These are phyloP conservation scores for Scheffersomyces quercinus DNA, from an alignment of 1,139 yeast genomes.

Conservation along the genomic window DNA sequence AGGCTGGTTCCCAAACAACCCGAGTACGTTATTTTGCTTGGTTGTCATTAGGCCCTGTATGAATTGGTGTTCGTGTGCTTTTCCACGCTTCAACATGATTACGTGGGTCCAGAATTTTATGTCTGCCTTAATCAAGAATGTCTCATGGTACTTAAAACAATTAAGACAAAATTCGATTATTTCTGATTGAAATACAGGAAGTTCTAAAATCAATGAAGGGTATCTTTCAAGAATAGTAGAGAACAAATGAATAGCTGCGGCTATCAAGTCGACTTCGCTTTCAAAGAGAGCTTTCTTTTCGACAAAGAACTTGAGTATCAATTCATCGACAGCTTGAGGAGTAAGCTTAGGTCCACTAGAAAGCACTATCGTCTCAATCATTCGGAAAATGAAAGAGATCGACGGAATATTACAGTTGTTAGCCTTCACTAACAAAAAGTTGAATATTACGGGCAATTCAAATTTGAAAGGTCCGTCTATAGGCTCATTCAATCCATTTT, in stretches of 20 bases:
- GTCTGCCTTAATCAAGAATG: slow-evolving; percentile 62
- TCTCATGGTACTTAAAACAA: slow-evolving; percentile 56
- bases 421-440: slow-evolving; percentile 46
- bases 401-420: slow-evolving; percentile 28
- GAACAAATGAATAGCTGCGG: slow-evolving; percentile 43
- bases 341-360: slow-evolving; percentile 30
- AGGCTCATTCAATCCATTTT: slow-evolving; percentile 54
- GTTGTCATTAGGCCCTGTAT: slow-evolving; percentile 35
- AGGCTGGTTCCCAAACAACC: slow-evolving; percentile 13
- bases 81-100: slow-evolving; percentile 54
- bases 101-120: slow-evolving; percentile 67
- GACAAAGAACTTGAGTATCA: slow-evolving; percentile 32
- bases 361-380: slow-evolving; percentile 43
- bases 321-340: slow-evolving; percentile 26
- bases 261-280: slow-evolving; percentile 55
- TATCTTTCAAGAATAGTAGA: slow-evolving; percentile 47
- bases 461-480: slow-evolving; percentile 63
- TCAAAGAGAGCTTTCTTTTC: slow-evolving; percentile 36
- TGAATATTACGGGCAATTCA: slow-evolving; percentile 38
- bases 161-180: slow-evolving; percentile 45
- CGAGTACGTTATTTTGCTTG: neutral
- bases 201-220: slow-evolving; percentile 50
- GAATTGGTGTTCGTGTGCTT: slow-evolving; percentile 43
- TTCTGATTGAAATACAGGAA: slow-evolving; percentile 30
- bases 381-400: slow-evolving; percentile 39